Conservation (phyloP, 225 moss, liverwort and hornwort species). For the Bryum argenteum region DNA sequence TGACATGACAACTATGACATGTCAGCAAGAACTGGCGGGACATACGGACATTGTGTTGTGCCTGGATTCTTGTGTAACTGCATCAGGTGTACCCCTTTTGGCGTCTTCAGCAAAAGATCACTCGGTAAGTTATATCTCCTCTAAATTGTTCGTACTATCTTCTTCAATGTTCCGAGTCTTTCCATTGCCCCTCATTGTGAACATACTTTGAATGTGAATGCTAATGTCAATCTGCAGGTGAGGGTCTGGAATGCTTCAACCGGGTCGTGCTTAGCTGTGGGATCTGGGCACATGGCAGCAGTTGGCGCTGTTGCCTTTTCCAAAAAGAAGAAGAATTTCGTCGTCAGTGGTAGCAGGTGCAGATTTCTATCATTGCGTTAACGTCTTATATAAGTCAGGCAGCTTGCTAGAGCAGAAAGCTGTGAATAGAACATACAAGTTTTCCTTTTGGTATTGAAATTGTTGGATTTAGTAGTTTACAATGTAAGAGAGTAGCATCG, state of each 20-base stretch:
- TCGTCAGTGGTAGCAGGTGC: slow-evolving; percentile 96
- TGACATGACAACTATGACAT: slow-evolving; percentile 83
- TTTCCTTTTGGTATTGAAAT: not conserved
- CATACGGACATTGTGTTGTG: slow-evolving; percentile 94
- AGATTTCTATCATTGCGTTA: slow-evolving; percentile 18
- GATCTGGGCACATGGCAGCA: slow-evolving; percentile 89
- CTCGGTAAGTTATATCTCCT: slow-evolving; percentile 52
- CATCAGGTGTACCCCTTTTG: slow-evolving; percentile 65
- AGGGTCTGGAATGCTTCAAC: slow-evolving; percentile 80
- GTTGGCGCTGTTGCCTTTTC: slow-evolving; percentile 89
- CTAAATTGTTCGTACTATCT: not conserved
- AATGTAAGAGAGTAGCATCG: not conserved
- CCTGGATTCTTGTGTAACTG: slow-evolving; percentile 77
- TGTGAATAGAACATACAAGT: not conserved
- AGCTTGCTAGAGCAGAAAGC: not conserved
- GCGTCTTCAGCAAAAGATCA: slow-evolving; percentile 92
- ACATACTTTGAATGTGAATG: slow-evolving; percentile 11
- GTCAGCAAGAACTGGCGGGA: slow-evolving; percentile 84
- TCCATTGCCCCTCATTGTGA: not conserved
- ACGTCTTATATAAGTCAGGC: not conserved
- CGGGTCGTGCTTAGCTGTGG: slow-evolving; percentile 75
- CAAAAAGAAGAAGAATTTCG: slow-evolving; percentile 74
- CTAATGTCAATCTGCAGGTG: slow-evolving; percentile 51
- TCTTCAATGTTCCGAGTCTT: not conserved
- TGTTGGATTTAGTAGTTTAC: slow-evolving; percentile 3